Evolutionary conservation across 768 basidiomycete genomes (phyloP).

Genomic region (Sporobolomyces pararoseus): DNA sequence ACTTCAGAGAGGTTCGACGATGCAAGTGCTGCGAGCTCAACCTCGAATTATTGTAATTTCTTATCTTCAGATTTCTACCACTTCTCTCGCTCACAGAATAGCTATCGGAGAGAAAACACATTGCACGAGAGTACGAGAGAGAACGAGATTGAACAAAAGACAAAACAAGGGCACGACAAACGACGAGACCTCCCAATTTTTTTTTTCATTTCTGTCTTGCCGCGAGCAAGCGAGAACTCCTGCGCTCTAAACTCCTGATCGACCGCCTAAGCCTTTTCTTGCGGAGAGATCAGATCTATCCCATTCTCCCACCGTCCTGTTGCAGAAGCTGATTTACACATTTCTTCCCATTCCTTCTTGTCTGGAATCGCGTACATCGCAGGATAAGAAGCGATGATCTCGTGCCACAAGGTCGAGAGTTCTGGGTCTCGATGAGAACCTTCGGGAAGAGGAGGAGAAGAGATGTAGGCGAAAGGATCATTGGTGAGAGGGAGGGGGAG

Average conservation of each 20-base stretch:
- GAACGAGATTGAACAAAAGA: not conserved
- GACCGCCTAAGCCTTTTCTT: not conserved
- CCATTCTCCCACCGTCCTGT: not conserved
- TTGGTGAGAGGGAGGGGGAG: conserved; percentile 29
- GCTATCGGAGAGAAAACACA: too few relatives aligned
- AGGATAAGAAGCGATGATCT: not conserved
- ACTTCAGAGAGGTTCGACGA: conserved; percentile 7
- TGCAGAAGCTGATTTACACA: not conserved
- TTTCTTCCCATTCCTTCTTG: conserved; percentile 27
- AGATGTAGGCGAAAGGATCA: conserved; percentile 14
- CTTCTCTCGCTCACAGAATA: too few relatives aligned
- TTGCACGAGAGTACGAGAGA: too few relatives aligned
- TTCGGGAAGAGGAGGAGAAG: not conserved
- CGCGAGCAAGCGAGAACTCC: too few relatives aligned
- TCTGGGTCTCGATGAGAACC: not conserved
- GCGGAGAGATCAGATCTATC: not conserved
- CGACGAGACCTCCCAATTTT: not conserved
- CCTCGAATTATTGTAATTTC: conserved; percentile 11
- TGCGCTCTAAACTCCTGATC: too few relatives aligned
- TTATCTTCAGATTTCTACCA: not conserved
- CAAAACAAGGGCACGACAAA: not conserved
- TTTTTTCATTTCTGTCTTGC: not conserved
- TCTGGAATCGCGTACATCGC: conserved; percentile 31
- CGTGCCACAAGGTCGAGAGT: conserved; percentile 8
- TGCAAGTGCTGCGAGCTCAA: conserved; percentile 36